Evolutionary conservation across 805 yeast species (phyloP).

Genomic region (Candida awuae): DNA sequence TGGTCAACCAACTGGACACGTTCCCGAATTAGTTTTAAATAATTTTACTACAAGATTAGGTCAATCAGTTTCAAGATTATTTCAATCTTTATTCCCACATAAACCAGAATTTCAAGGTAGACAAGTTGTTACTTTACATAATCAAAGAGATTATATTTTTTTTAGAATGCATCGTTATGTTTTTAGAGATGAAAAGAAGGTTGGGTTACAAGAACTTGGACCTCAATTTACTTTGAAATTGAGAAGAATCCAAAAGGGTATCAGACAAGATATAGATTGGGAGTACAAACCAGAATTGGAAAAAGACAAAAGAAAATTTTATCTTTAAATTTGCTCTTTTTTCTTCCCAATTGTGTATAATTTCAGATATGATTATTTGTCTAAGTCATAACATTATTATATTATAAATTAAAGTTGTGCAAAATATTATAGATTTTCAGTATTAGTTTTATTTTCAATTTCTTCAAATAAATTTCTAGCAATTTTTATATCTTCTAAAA

Average conservation of each 20-base stretch:
- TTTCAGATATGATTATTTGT: too few species aligned
- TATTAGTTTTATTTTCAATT: constrained; percentile 18
- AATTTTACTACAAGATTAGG: constrained; percentile 92
- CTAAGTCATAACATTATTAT: too few species aligned
- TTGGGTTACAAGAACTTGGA: constrained; percentile 92
- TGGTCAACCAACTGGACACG: constrained; percentile 83
- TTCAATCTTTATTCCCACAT: constrained; percentile 88
- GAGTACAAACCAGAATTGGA: constrained; percentile 96
- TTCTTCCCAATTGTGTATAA: not conserved
- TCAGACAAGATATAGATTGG: constrained; percentile 91
- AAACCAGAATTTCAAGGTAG: constrained; percentile 92
- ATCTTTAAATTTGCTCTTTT: constrained; percentile 36
- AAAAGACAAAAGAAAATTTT: constrained; percentile 87
- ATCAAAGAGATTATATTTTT: constrained; percentile 91
- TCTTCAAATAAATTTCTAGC: constrained; percentile 29
- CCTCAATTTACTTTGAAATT: constrained; percentile 91
- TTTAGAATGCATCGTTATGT: constrained; percentile 92
- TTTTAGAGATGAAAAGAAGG: constrained; percentile 82
- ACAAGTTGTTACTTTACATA: constrained; percentile 91
- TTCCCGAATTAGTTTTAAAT: constrained; percentile 86
- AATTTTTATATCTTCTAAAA: constrained; percentile 29
- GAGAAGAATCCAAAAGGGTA: constrained; percentile 84
- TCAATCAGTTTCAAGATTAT: constrained; percentile 83
- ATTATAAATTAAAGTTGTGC: too few species aligned
- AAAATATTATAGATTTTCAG: too few species aligned